Conservation (phyloP, 2,329 filamentous ascomycete species). For the Fusarium sp. region DNA sequence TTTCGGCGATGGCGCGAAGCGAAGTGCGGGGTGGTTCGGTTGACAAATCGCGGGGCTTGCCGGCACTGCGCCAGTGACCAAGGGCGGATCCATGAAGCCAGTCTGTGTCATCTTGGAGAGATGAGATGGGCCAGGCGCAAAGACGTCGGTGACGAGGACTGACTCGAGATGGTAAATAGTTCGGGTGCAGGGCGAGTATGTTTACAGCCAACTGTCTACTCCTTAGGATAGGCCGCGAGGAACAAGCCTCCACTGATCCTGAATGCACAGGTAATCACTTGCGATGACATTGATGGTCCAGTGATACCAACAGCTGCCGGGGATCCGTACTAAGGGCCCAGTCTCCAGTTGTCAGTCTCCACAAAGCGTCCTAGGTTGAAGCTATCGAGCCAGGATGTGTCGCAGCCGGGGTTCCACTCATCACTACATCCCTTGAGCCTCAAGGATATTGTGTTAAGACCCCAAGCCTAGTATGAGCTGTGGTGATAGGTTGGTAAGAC, state of each 20-base stretch:
- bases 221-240: no score
- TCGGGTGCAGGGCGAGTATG: background rate
- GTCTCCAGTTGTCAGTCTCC: constrained; percentile 26
- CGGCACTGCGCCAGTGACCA: constrained; percentile 62
- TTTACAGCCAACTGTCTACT: background rate
- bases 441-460: background rate
- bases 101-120: constrained; percentile 47
- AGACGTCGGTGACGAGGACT: background rate
- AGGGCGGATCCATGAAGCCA: constrained; percentile 60
- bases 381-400: constrained; percentile 35
- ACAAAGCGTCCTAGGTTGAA: constrained; percentile 26
- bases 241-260: background rate
- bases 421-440: constrained; percentile 37
- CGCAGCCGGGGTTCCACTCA: constrained; percentile 34
- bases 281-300: background rate
- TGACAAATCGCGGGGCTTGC: constrained; percentile 46
- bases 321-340: background rate
- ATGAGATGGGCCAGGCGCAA: background rate
- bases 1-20: background rate
- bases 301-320: background rate
- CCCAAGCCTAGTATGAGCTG: background rate
- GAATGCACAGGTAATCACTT: no score
- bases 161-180: background rate
- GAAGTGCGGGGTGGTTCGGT: constrained; percentile 10
- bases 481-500: background rate